These are phyloP conservation scores for Stropharia rugosoannulata DNA, from an alignment of 768 basidiomycete genomes.

Conservation along the genomic window DNA sequence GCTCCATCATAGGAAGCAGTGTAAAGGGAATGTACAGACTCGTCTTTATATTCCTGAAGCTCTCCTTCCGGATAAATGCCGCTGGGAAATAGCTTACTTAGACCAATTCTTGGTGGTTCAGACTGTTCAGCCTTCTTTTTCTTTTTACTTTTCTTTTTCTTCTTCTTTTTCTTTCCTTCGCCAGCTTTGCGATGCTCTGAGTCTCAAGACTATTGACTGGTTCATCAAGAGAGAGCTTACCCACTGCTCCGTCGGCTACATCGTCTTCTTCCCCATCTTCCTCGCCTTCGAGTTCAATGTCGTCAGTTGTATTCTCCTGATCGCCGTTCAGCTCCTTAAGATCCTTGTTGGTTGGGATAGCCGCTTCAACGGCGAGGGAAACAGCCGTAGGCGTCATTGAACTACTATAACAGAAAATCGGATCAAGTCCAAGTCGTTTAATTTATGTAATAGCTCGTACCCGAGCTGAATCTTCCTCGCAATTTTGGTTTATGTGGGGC, in stretches of 20 bases:
- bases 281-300: constrained; percentile 19
- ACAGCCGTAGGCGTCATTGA: constrained; percentile 5
- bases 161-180: constrained; percentile 82
- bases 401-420: neutral
- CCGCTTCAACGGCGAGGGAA: neutral
- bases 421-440: neutral
- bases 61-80: constrained; percentile 93
- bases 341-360: neutral
- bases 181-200: constrained; percentile 22
- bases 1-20: neutral
- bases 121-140: constrained; percentile 79
- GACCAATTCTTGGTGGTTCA: constrained; percentile 88
- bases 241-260: constrained; percentile 18
- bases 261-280: constrained; percentile 23
- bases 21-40: constrained; percentile 51
- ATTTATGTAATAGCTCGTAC: no score
- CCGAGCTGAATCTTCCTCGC: no score
- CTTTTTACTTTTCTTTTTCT: constrained; percentile 91
- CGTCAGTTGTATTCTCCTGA: constrained; percentile 8
- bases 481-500: no score
- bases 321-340: neutral
- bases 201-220: neutral
- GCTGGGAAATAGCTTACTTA: constrained; percentile 85
- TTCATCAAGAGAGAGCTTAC: constrained; percentile 2
- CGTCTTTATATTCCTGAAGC: constrained; percentile 86